Percentiles rank a stretch among this genome's conserved stretches.
Conservation (phyloP, 139 green algal genomes). For the Chlamydomonas eustigma region DNA sequence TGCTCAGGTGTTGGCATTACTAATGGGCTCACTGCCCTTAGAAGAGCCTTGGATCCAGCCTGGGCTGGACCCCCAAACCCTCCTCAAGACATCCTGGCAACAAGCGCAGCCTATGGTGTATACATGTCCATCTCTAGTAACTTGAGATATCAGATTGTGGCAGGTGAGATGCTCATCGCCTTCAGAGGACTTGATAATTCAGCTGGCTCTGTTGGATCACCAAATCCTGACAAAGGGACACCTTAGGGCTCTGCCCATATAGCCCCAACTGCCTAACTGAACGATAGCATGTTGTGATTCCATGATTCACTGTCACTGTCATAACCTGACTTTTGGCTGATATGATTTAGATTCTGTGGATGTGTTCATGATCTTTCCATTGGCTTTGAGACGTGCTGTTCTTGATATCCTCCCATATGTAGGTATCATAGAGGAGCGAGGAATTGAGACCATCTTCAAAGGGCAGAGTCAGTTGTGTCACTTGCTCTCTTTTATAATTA, state of each 20-base stretch:
- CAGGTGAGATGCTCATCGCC: slow-evolving; percentile 16
- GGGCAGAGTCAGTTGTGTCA: slow-evolving; percentile 60
- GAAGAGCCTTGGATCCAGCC: slow-evolving; percentile 66
- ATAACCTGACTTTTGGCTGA: no score
- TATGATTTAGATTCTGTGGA: slow-evolving; percentile 1
- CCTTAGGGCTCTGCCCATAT: no score
- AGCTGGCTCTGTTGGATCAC: no score
- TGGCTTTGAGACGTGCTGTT: no score
- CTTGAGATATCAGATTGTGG: slow-evolving; percentile 65
- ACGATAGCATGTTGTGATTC: no score
- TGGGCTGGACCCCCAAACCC: slow-evolving; percentile 59
- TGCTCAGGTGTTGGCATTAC: slow-evolving; percentile 83
- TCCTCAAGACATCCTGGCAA: slow-evolving; percentile 77
- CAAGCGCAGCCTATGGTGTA: slow-evolving; percentile 77
- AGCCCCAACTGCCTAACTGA: no score
- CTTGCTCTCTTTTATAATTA: slow-evolving; percentile 73
- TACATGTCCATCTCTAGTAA: slow-evolving; percentile 96
- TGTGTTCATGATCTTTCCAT: no score
- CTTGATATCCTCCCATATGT: no score
- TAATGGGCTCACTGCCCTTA: slow-evolving; percentile 69
- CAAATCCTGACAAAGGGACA: no score
- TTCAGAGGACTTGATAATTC: no score
- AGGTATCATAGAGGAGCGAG: slow-evolving; percentile 90
- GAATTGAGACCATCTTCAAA: slow-evolving; percentile 80
- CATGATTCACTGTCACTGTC: no score